Evolutionary conservation across 805 yeast genomes (phyloP), one percentile per base, ranked within the genome.

Genomic region (Zygosaccharomyces siamensis): DNA sequence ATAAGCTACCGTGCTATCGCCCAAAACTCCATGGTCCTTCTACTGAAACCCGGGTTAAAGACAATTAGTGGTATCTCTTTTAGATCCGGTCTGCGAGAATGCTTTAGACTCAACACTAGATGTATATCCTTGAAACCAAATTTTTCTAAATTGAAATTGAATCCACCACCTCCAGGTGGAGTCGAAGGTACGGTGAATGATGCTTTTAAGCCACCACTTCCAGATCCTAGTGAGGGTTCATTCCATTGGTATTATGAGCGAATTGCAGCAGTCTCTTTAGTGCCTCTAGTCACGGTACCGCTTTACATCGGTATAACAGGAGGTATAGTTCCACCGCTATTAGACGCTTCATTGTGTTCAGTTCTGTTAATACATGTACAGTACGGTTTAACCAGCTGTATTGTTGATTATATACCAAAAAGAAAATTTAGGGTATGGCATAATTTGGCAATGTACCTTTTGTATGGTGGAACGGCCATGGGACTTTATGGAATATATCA

Each of bases 191-290:
- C 82, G 11, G 84, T 81, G 33, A 85, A 85, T 61, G 90, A 85
- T 49, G 83, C 89, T 3, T 79, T 79, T 52, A 80, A 81, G 16
- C 76, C 78, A 10, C 87, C 88, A 30, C 70, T 73, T 45, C 67
- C 82, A 4, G 72, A 75, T 59, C 74, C 75, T 55, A 59, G 71
- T 46, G 82, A 84, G 54, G 93, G 92, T 16, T 80, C 90, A 0
- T 74, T 72, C 54, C 92, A 85, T 69, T 84, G 90, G 90, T 75
- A 84, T 33, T 72, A 78, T 54, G 92, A 86, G 67, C 76, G 85
- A 64, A 52, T 76, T 11, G 77, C 82, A 7, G 76, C 84, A 12
- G 63, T 80, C 37, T 77, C 82, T 1, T 62, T 86, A 71, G 70
- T 84, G 24, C 95, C 95, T 3, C 69, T 86, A 47, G 68, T 80